phyloP scores from a whole-genome alignment of 2,329 filamentous ascomycete genomes.

The Ophiosphaerella korrae region DNA sequence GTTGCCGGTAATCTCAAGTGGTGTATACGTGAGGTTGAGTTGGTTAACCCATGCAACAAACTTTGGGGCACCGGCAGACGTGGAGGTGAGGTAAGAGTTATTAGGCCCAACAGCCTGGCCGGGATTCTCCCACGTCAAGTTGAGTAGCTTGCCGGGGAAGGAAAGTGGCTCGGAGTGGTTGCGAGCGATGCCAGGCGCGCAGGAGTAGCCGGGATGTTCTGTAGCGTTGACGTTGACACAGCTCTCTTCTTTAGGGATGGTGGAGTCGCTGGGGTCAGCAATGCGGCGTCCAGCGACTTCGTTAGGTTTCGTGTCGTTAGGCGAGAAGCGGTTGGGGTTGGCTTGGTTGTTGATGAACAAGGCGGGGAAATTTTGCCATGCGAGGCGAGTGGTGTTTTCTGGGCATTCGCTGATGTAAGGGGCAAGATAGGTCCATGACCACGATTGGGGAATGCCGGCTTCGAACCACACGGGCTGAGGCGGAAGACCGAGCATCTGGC shows the following conservation, averaged over 20 bases:
- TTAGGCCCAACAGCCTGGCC: conserved; percentile 76
- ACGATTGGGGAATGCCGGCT: conserved; percentile 78
- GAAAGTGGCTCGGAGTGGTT: conserved; percentile 75
- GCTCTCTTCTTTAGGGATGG: conserved; percentile 52
- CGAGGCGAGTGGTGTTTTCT: conserved; percentile 70
- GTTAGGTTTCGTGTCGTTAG: conserved; percentile 63
- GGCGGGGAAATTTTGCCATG: conserved; percentile 84
- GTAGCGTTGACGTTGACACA: conserved; percentile 64
- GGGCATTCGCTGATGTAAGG: conserved; percentile 83
- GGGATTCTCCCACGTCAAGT: conserved; percentile 73
- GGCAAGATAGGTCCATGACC: conserved; percentile 81
- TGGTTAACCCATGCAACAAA: conserved; percentile 80
- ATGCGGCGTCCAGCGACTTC: conserved; percentile 67
- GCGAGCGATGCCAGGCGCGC: conserved; percentile 67
- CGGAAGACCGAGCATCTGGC: conserved; percentile 79
- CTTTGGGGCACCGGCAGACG: conserved; percentile 61
- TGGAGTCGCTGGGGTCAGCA: conserved; percentile 60
- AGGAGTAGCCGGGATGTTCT: conserved; percentile 62
- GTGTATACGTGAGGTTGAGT: conserved; percentile 62
- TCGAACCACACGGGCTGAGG: conserved; percentile 86
- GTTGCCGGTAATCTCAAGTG: conserved; percentile 67
- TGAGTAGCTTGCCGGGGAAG: conserved; percentile 74
- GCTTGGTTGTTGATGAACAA: conserved; percentile 76
- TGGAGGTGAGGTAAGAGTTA: conserved; percentile 75
- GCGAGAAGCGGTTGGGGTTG: conserved; percentile 71